Evolutionary conservation across 768 basidiomycete genomes (phyloP).

Genomic region (Tremella mesenterica): DNA sequence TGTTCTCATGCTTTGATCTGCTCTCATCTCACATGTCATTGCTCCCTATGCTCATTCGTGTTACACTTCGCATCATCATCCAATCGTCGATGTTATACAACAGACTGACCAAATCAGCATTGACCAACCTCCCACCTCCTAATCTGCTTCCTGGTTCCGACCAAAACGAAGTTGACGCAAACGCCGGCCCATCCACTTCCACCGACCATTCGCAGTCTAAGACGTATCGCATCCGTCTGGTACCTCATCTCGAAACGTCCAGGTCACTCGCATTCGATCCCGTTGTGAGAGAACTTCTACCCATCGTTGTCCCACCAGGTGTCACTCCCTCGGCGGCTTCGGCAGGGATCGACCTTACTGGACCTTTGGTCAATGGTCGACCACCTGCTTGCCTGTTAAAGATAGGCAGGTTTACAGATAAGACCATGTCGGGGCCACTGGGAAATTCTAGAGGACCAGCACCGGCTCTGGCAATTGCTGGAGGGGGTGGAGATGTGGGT

Average conservation of each 20-base stretch:
- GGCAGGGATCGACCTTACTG: conserved; percentile 10
- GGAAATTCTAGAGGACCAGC: conserved; percentile 48
- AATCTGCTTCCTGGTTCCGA: background rate
- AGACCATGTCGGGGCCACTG: conserved; percentile 42
- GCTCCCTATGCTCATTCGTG: background rate
- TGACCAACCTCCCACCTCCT: too few relatives aligned
- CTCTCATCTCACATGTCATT: background rate
- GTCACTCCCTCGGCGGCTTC: conserved; percentile 18
- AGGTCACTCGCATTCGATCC: conserved; percentile 87
- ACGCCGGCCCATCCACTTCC: background rate
- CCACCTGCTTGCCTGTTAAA: conserved; percentile 50
- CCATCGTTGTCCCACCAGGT: conserved; percentile 23
- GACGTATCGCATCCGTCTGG: conserved; percentile 75
- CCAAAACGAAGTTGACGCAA: background rate
- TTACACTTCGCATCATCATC: background rate
- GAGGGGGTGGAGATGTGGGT: conserved; percentile 47
- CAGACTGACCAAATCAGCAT: conserved; percentile 1
- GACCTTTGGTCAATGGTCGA: conserved; percentile 19
- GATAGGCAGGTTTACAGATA: conserved; percentile 89
- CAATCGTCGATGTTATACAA: background rate
- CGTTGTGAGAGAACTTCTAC: conserved; percentile 70
- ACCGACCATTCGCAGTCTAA: too few relatives aligned
- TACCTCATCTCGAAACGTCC: conserved; percentile 85
- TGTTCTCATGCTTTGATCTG: background rate
- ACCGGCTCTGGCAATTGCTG: conserved; percentile 22